These are phyloP conservation scores for Berkeleyomyces basicola DNA, from an alignment of 2,329 filamentous ascomycete genomes.

Conservation along the genomic window DNA sequence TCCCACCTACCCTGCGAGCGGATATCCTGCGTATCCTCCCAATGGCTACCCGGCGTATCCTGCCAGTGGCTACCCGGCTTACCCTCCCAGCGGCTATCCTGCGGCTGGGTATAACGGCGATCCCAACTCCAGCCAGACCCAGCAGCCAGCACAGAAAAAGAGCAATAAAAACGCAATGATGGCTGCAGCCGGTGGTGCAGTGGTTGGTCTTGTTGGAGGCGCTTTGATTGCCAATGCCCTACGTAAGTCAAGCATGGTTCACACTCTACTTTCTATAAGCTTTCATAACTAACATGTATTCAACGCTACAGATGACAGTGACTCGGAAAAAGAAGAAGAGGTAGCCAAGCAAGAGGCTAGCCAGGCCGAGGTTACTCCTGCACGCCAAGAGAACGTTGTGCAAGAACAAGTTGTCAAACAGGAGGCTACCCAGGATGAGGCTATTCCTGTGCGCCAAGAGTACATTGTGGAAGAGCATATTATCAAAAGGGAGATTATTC, in stretches of 20 bases:
- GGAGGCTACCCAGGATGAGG: no score
- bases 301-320: neutral
- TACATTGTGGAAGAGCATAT: no score
- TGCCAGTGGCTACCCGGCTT: conserved; percentile 14
- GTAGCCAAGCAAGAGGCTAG: neutral
- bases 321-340: neutral
- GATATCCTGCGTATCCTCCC: neutral
- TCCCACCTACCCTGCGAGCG: neutral
- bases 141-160: conserved; percentile 22
- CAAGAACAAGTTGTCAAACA: no score
- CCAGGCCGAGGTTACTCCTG: no score
- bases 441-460: no score
- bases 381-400: no score
- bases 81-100: conserved; percentile 16
- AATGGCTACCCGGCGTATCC: conserved; percentile 14
- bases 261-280: no score
- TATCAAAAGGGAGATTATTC: neutral
- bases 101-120: conserved; percentile 10
- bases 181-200: conserved; percentile 42
- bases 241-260: conserved; percentile 24
- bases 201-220: conserved; percentile 38
- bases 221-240: conserved; percentile 40
- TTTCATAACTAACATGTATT: neutral
- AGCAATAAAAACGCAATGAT: conserved; percentile 38
- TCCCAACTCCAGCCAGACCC: conserved; percentile 16